A percentile compares a stretch with the other conserved stretches of the same genome.
Conservation (phyloP, 352 stramenopile species). For the Peronospora destructor region DNA sequence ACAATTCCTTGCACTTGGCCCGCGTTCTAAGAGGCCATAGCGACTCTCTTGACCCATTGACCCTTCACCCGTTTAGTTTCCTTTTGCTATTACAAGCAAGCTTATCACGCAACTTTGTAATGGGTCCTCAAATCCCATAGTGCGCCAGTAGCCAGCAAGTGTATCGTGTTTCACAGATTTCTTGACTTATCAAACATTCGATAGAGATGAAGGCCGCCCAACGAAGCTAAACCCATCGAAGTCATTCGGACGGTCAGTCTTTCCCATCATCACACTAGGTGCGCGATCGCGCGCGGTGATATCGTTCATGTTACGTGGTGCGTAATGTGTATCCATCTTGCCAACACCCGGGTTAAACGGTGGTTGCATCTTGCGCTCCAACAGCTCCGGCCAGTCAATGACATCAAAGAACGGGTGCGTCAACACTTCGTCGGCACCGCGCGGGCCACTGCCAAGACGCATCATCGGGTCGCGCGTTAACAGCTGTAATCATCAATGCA, state of each 20-base stretch:
- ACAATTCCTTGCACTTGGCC: slow-evolving; percentile 14
- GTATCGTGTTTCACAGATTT: slow-evolving; percentile 14
- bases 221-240: slow-evolving; percentile 89
- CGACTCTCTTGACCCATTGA: slow-evolving; percentile 23
- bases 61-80: slow-evolving; percentile 16
- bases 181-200: slow-evolving; percentile 33
- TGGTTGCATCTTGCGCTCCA: slow-evolving; percentile 73
- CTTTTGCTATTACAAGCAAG: slow-evolving; percentile 16
- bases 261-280: slow-evolving; percentile 65
- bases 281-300: slow-evolving; percentile 82
- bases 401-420: slow-evolving; percentile 89
- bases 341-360: slow-evolving; percentile 87
- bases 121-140: slow-evolving; percentile 5
- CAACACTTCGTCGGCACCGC: slow-evolving; percentile 86
- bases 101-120: slow-evolving; percentile 12
- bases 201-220: slow-evolving; percentile 71
- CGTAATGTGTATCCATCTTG: slow-evolving; percentile 83
- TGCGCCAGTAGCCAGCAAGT: slow-evolving; percentile 14
- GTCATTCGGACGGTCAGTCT: slow-evolving; percentile 58
- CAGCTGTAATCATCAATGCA: slow-evolving; percentile 56
- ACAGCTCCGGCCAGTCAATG: slow-evolving; percentile 87
- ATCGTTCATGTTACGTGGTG: slow-evolving; percentile 81
- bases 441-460: slow-evolving; percentile 90
- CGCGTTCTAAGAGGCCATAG: slow-evolving; percentile 31
- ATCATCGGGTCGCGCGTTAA: slow-evolving; percentile 93